phyloP scores from a whole-genome alignment of 768 basidiomycete species.

The Boletus coccyginus region DNA sequence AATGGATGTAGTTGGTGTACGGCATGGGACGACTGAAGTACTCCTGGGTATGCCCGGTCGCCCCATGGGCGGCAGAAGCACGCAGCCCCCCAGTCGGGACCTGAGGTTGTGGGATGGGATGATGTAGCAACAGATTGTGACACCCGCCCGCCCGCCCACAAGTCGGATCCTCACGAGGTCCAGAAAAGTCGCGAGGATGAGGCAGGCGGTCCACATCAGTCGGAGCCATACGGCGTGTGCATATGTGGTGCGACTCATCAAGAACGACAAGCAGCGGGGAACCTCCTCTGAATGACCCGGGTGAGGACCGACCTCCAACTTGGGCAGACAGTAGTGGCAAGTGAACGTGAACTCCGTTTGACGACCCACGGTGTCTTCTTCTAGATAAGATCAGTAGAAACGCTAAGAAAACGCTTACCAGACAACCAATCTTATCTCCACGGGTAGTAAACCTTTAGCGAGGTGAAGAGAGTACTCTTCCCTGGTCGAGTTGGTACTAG shows the following conservation, averaged over 20 bases:
- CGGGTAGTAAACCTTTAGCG: too few relatives aligned
- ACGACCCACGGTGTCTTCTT: constrained; percentile 57
- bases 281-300: constrained; percentile 78
- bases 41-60: constrained; percentile 49
- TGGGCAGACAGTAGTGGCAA: constrained; percentile 61
- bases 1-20: constrained; percentile 54
- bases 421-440: too few relatives aligned
- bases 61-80: constrained; percentile 35
- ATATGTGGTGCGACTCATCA: constrained; percentile 67
- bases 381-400: too few relatives aligned
- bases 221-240: constrained; percentile 69
- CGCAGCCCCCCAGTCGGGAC: constrained; percentile 51
- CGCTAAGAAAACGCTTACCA: too few relatives aligned
- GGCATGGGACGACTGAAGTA: constrained; percentile 51
- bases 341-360: constrained; percentile 34
- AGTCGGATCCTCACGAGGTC: constrained; percentile 40
- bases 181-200: constrained; percentile 56
- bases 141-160: constrained; percentile 53
- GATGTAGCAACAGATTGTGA: constrained; percentile 61
- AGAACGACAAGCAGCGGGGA: constrained; percentile 80
- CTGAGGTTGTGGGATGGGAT: constrained; percentile 61
- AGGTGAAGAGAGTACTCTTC: too few relatives aligned
- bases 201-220: constrained; percentile 67
- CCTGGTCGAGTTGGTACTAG: too few relatives aligned
- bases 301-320: constrained; percentile 48